Evolutionary conservation across 2,329 filamentous ascomycete species (phyloP), one percentile per base, ranked within the genome.

Genomic region (Trichoderma koningiopsis): DNA sequence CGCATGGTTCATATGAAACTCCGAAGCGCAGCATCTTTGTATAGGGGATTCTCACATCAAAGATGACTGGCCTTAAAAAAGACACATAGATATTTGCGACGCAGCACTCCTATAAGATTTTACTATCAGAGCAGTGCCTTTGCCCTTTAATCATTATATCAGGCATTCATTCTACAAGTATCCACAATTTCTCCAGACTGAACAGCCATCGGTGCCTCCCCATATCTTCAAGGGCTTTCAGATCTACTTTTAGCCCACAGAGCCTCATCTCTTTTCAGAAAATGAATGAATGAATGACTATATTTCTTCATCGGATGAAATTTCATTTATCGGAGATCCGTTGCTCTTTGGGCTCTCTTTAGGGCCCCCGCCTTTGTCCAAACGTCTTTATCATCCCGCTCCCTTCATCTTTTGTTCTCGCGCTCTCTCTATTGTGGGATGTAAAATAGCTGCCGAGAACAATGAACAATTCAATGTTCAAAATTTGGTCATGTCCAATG

Each of bases 401-500:
- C 24, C 53, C 43, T 59, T 59, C 58, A 63, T 37, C 35, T 55
- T 52, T 64, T 64, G 59, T 64, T 35, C 3, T 35, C 33, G 33
- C 35, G 52, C 37, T 16, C 37, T 6, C 19, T 8, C 6, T n/a
- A 31, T 14, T 35, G n/a, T 35, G 22, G 14, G 22, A 53, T 53
- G 14, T n/a, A 37, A 66, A 47, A 66, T 47, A 58, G 16, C 13
- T 11, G 27, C 13, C 22, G 27, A 3, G 35, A 47, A 69, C 68
- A 69, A 69, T 69, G 68, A 60, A 59, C 16, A 35, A 13, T 66
- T 49, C 47, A 31, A 37, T 66, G 5, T 31, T 14, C 13, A 35
- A 22, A 16, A 59, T 14, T n/a, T 24, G 22, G 10, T 35, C 33
- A 35, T 43, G 19, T 43, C 19, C 40, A 43, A 19, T 43, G 19